phyloP scores from a whole-genome alignment of 1,139 yeast species.

The Sugiyamaella castrensis region DNA sequence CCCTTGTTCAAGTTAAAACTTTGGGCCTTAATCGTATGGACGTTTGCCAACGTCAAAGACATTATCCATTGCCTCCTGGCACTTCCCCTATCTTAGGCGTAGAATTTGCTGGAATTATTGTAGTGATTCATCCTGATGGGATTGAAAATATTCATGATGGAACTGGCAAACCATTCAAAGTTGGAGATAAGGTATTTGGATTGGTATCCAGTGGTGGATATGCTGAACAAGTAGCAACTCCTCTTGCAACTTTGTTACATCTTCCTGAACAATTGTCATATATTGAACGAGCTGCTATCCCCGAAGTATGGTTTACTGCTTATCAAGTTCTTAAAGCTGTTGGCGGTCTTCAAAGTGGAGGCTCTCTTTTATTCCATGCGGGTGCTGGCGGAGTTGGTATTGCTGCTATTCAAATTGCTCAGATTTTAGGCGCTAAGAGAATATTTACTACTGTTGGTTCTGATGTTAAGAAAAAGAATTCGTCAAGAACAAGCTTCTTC shows the following conservation, averaged over 20 bases:
- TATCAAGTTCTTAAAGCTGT: constrained; percentile 34
- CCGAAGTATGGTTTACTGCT: constrained; percentile 41
- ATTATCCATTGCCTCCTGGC: constrained; percentile 34
- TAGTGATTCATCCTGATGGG: constrained; percentile 19
- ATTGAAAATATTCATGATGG: constrained; percentile 17
- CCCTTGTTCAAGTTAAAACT: constrained; percentile 34
- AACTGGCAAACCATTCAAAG: constrained; percentile 22
- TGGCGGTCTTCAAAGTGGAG: constrained; percentile 31
- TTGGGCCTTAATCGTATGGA: constrained; percentile 40
- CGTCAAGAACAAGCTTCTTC: constrained; percentile 19
- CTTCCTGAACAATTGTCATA: constrained; percentile 29
- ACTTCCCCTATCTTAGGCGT: constrained; percentile 36
- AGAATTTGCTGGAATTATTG: constrained; percentile 38
- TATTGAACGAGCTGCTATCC: constrained; percentile 36
- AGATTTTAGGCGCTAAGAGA: constrained; percentile 35
- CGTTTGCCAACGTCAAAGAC: constrained; percentile 31
- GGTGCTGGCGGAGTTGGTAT: constrained; percentile 39
- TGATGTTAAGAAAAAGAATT: constrained; percentile 30
- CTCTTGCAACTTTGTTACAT: constrained; percentile 27
- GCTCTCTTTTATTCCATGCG: constrained; percentile 36
- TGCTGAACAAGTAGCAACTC: constrained; percentile 37
- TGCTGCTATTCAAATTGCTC: constrained; percentile 40
- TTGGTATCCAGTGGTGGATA: constrained; percentile 40
- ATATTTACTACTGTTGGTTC: constrained; percentile 37
- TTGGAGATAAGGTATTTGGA: constrained; percentile 40